A percentile compares a stretch with the other conserved stretches of the same genome.
phyloP scores from a whole-genome alignment of 164 flowering plant species.

The Santalum album region DNA sequence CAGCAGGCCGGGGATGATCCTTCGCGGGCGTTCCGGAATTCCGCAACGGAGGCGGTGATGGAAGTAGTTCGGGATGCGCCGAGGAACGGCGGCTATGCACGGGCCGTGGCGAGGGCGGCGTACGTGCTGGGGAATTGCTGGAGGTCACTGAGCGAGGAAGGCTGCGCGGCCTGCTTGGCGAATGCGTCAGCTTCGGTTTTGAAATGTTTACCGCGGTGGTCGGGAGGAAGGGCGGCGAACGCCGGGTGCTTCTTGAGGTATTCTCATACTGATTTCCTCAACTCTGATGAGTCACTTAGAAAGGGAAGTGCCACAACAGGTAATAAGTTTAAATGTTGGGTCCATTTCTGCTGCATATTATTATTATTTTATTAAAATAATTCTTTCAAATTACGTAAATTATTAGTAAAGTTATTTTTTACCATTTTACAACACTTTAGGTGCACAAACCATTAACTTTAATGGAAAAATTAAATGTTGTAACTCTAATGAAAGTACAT shows the following conservation, averaged over 20 bases:
- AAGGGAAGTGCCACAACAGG: too few relatives aligned
- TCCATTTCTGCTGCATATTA: too few relatives aligned
- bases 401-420: too few relatives aligned
- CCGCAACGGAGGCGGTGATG: not conserved
- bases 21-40: not conserved
- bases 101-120: not conserved
- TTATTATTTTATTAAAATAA: too few relatives aligned
- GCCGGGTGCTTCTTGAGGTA: not conserved
- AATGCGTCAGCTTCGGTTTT: not conserved
- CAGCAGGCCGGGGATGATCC: not conserved
- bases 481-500: too few relatives aligned
- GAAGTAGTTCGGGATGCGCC: not conserved
- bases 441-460: too few relatives aligned
- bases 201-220: not conserved
- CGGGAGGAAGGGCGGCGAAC: not conserved
- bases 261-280: not conserved
- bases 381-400: too few relatives aligned
- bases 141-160: not conserved
- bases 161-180: not conserved
- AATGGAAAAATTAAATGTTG: too few relatives aligned
- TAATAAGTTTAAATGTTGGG: too few relatives aligned
- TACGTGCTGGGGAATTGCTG: not conserved
- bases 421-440: too few relatives aligned
- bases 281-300: not conserved
- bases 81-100: not conserved